These are phyloP conservation scores for Penicillium ucsense DNA, from an alignment of 495 filamentous ascomycete genomes.

Conservation along the genomic window DNA sequence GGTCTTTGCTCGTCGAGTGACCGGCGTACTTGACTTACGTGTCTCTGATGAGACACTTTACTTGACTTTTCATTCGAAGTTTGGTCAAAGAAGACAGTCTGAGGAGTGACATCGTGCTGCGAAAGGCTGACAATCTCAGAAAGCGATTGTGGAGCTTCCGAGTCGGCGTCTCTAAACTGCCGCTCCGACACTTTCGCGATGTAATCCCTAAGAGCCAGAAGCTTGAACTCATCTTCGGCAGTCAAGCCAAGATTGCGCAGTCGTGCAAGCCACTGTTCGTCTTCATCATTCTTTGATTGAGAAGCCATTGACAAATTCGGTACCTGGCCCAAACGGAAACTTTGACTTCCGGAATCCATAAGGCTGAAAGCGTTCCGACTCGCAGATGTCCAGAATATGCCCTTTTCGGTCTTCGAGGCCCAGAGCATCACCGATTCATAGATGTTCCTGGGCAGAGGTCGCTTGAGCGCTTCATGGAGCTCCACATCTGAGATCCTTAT, in stretches of 20 bases:
- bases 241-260: constrained; percentile 77
- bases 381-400: constrained; percentile 75
- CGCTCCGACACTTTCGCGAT: constrained; percentile 77
- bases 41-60: constrained; percentile 25
- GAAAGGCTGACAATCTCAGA: constrained; percentile 64
- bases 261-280: constrained; percentile 85
- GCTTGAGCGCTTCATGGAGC: constrained; percentile 76
- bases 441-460: constrained; percentile 65
- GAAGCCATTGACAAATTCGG: constrained; percentile 24
- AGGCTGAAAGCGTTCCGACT: constrained; percentile 58
- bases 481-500: constrained; percentile 57
- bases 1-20: constrained; percentile 34
- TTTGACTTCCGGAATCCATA: constrained; percentile 24
- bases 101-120: constrained; percentile 61
- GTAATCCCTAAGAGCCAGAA: constrained; percentile 78
- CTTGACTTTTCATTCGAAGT: constrained; percentile 37
- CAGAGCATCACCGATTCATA: constrained; percentile 81
- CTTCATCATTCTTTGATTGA: constrained; percentile 72
- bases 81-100: constrained; percentile 89
- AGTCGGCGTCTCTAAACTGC: constrained; percentile 44
- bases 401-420: constrained; percentile 70
- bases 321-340: constrained; percentile 15
- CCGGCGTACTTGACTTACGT: constrained; percentile 7
- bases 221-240: constrained; percentile 79
- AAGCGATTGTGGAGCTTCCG: constrained; percentile 33